Base-by-base conservation (phyloP, 345 rosid genomes). In the Punica granatum region DNA sequence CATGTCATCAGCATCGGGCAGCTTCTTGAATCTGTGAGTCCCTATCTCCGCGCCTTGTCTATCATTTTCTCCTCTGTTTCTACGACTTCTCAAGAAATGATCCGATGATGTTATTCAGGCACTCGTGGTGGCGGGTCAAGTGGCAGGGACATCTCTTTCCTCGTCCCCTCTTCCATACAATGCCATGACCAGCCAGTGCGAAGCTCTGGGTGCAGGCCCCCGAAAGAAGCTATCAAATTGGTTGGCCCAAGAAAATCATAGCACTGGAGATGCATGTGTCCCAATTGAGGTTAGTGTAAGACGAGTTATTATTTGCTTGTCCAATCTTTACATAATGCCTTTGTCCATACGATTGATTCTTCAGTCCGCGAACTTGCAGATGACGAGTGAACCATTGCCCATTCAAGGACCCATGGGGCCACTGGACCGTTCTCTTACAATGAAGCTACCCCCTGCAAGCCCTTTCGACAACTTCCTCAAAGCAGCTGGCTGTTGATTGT, bases 71-170 rank as follows among this genome's bases (percentile, higher is more conserved):
- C 16, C 8, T 36, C 42, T 60, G 28, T 21, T 32, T 32, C 25
- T n/a, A 10, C 41, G 3, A 12, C 16, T 21, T 37, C 12, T 26
- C 11, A 39, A 2, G 44, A 12, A n/a, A 21, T 15, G 58, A 23
- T 30, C 19, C 9, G 39, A 43, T 19, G 18, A 42, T 25, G 36
- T 70, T 71, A 33, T 75, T 51, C 82, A 94, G 98, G 96, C 99
- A 4, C 96, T 91, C 44, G 87, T 84, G 83, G 97, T 89, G 34
- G 99, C 98, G 41, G 93, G 99, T 76, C 93, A 89, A 81, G 98
- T 94, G 66, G 96, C 90, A 21, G 93, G 85, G 67, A 79, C 89
- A 68, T 74, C 90, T n/a, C 76, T 88, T 74, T 85, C 96, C 53
- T 82, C 87, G 39, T 93, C 97, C 7, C 97, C 97, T 2, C 93